Evolutionary conservation across 2,329 filamentous ascomycete genomes (phyloP).

Genomic region (Diplodia scrobiculata): DNA sequence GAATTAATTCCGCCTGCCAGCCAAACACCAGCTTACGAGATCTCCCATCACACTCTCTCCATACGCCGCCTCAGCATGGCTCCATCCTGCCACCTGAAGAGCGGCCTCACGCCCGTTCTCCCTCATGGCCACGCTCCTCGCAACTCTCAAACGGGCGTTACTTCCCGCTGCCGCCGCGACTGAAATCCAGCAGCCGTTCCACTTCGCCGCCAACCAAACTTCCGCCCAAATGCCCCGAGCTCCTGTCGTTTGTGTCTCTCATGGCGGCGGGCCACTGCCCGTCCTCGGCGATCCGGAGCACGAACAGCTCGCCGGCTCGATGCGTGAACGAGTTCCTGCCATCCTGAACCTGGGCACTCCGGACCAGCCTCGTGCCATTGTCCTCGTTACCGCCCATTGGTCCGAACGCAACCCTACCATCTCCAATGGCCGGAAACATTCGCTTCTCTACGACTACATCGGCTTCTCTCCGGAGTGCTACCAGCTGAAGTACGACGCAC

Average conservation of each 20-base stretch:
- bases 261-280: slow-evolving; percentile 58
- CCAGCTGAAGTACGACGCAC: slow-evolving; percentile 58
- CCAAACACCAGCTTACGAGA: slow-evolving; percentile 17
- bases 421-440: slow-evolving; percentile 53
- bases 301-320: slow-evolving; percentile 54
- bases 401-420: slow-evolving; percentile 54
- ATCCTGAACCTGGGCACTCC: slow-evolving; percentile 59
- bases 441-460: slow-evolving; percentile 61
- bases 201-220: slow-evolving; percentile 18
- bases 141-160: slow-evolving; percentile 4
- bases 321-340: slow-evolving; percentile 57
- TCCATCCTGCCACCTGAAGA: not conserved
- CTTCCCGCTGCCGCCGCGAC: slow-evolving; percentile 4
- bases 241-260: slow-evolving; percentile 46
- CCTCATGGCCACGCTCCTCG: slow-evolving; percentile 22
- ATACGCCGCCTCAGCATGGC: slow-evolving; percentile 2
- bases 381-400: slow-evolving; percentile 64
- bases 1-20: slow-evolving; percentile 9
- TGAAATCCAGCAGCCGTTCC: slow-evolving; percentile 21
- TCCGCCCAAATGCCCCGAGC: slow-evolving; percentile 36
- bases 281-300: slow-evolving; percentile 59
- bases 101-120: not conserved
- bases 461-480: slow-evolving; percentile 62
- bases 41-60: not conserved
- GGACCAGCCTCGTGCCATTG: slow-evolving; percentile 55